phyloP scores from a whole-genome alignment of 192 early-diverging fungal genomes.

The Gonapodya sp. region DNA sequence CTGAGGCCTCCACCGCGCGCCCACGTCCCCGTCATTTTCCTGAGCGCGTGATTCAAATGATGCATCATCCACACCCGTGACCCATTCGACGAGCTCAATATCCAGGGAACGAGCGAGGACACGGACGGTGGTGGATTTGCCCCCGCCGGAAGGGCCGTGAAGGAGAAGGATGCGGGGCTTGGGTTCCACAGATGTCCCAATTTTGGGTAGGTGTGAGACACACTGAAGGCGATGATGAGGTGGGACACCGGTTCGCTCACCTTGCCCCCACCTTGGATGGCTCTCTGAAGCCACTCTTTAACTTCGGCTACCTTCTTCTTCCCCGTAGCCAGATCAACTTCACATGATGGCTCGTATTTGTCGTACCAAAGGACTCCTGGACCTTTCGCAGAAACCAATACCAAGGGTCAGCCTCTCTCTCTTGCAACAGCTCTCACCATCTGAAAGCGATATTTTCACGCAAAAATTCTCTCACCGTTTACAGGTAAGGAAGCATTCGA shows the following conservation, averaged over 20 bases:
- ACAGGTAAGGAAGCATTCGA: neutral
- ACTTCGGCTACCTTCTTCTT: constrained; percentile 38
- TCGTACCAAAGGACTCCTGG: neutral
- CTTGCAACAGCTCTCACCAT: neutral
- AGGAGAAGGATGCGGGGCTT: constrained; percentile 39
- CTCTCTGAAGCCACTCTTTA: constrained; percentile 39
- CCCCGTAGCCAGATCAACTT: constrained; percentile 39
- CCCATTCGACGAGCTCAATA: constrained; percentile 51
- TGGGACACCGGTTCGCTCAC: neutral
- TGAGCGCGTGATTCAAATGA: constrained; percentile 19
- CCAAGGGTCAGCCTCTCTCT: neutral
- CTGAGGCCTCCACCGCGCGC: neutral
- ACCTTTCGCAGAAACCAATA: neutral
- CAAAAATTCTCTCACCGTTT: neutral
- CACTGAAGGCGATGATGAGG: too few relatives aligned
- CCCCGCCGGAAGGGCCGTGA: constrained; percentile 52
- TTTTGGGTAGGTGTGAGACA: neutral
- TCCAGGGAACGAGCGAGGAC: constrained; percentile 42
- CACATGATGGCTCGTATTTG: neutral
- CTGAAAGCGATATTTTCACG: neutral
- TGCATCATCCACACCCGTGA: constrained; percentile 36
- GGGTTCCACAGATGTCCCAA: too few relatives aligned
- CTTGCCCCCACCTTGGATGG: constrained; percentile 16
- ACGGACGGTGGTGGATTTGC: constrained; percentile 49
- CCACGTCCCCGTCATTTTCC: constrained; percentile 15